A percentile compares a stretch with the other conserved stretches of the same genome.
Evolutionary conservation across 495 filamentous ascomycete genomes (phyloP).

Genomic region (Delitschia confertaspora): DNA sequence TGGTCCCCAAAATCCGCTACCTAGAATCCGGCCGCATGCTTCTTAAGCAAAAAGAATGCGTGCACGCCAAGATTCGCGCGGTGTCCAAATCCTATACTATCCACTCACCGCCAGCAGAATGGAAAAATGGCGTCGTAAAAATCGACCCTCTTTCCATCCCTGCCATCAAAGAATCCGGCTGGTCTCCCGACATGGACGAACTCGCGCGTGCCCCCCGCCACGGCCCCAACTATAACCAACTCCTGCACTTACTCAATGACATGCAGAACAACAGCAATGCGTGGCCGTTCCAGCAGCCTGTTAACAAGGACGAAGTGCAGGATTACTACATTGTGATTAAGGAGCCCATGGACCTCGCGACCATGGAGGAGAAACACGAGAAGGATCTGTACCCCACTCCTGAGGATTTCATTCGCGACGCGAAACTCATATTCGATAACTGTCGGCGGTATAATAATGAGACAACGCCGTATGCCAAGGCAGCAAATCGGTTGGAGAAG

Average conservation of each 20-base stretch:
- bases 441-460: slow-evolving; percentile 95
- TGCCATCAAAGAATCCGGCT: slow-evolving; percentile 81
- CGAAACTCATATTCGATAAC: slow-evolving; percentile 86
- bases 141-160: slow-evolving; percentile 77
- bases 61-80: slow-evolving; percentile 87
- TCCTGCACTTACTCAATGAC: slow-evolving; percentile 87
- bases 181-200: slow-evolving; percentile 96
- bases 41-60: slow-evolving; percentile 90
- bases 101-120: slow-evolving; percentile 75
- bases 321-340: slow-evolving; percentile 99
- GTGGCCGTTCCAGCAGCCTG: slow-evolving; percentile 92
- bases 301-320: slow-evolving; percentile 87
- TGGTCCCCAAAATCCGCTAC: slow-evolving; percentile 92
- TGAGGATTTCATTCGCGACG: slow-evolving; percentile 89
- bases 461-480: slow-evolving; percentile 89
- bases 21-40: slow-evolving; percentile 92
- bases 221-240: slow-evolving; percentile 89
- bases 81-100: slow-evolving; percentile 83
- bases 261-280: slow-evolving; percentile 85
- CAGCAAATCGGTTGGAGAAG: slow-evolving; percentile 90
- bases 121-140: slow-evolving; percentile 59
- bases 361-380: slow-evolving; percentile 94
- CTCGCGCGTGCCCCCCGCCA: slow-evolving; percentile 93
- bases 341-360: slow-evolving; percentile 92
- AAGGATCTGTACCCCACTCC: slow-evolving; percentile 84